Evolutionary conservation across 768 basidiomycete species (phyloP), one percentile per base, ranked within the genome.

Genomic region (Lentinula detonsa): DNA sequence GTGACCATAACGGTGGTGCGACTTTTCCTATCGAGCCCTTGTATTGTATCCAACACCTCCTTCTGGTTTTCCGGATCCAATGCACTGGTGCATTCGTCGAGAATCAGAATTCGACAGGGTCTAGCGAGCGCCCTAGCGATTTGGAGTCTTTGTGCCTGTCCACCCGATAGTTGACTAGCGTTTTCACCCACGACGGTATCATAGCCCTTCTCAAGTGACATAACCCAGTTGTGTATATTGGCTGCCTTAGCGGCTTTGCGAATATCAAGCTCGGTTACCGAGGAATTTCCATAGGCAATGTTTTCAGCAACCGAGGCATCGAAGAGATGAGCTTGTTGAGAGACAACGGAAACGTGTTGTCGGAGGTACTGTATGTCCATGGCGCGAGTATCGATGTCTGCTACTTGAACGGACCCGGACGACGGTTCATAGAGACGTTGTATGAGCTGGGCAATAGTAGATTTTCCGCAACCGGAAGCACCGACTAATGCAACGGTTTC

Each of bases 31-130:
- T 59, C 48, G 60, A 85, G 85, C 33, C 74, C 68, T 61, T 76
- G 75, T 54, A 95, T 85, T 7, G 92, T 88, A 59, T 92, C 86
- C 67, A 98, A 73, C 15, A 98, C 88, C 16, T 83, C 87, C 1
- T 82, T 80, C 74, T 95, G 90, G 73, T 96, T 98, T 66, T 85
- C 85, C 1, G 83, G 77, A 70, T 98, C 95, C 61, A 98, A 75
- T 5, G 95, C 93, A 46, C 86, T 88, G n/a, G 96, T 98, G 70
- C 95, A 97, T 70, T 98, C 96, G 70, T 98, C 96, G 58, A 98
- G 76, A 39, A 98, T 86, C 50, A 97, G 77, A 13, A 98, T 82
- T 49, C 79, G 82, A 0, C 86, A 77, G 0, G 84, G 81, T 37
- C 91, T 80, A 1, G 87, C 89, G n/a, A 98, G 81, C 0, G 95